Conservation (phyloP, 106 monocot genomes). For the Apostasia shenzhenica region DNA sequence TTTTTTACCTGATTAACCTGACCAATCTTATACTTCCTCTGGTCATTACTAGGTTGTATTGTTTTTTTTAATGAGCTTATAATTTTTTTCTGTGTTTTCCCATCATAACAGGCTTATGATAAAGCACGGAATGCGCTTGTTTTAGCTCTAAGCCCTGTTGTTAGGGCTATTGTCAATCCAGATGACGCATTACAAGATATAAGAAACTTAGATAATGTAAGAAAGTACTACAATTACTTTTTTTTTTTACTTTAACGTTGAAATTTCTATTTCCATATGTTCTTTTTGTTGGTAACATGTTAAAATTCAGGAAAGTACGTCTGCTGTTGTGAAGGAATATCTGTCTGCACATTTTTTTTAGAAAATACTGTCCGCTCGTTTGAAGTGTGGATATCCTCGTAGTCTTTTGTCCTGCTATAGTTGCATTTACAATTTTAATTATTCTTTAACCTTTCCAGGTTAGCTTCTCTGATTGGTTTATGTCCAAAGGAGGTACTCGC, state of each 20-base stretch:
- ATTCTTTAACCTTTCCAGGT: slow-evolving; percentile 31
- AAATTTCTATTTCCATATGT: too few relatives aligned
- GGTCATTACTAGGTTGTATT: not conserved
- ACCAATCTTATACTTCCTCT: not conserved
- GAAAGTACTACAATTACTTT: not conserved
- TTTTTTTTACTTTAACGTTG: too few relatives aligned
- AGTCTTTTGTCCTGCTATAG: not conserved
- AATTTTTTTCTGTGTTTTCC: not conserved
- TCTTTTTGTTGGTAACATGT: too few relatives aligned
- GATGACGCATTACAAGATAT: slow-evolving; percentile 86
- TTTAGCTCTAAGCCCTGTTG: slow-evolving; percentile 94
- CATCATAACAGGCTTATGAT: slow-evolving; percentile 66
- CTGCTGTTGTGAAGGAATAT: too few relatives aligned
- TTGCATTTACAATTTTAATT: slow-evolving; percentile 4
- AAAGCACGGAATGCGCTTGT: slow-evolving; percentile 97
- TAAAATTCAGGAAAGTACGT: too few relatives aligned
- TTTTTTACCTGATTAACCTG: not conserved
- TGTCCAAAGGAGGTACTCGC: slow-evolving; percentile 99
- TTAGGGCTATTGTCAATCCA: slow-evolving; percentile 85
- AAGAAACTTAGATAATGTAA: slow-evolving; percentile 79
- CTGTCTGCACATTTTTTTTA: too few relatives aligned
- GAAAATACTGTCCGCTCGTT: too few relatives aligned
- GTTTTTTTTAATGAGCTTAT: not conserved
- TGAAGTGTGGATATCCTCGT: too few relatives aligned
- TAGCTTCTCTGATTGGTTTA: slow-evolving; percentile 93